These are phyloP conservation scores for Pseudogymnoascus sp. DNA, from an alignment of 2,329 filamentous ascomycete species.

Conservation along the genomic window DNA sequence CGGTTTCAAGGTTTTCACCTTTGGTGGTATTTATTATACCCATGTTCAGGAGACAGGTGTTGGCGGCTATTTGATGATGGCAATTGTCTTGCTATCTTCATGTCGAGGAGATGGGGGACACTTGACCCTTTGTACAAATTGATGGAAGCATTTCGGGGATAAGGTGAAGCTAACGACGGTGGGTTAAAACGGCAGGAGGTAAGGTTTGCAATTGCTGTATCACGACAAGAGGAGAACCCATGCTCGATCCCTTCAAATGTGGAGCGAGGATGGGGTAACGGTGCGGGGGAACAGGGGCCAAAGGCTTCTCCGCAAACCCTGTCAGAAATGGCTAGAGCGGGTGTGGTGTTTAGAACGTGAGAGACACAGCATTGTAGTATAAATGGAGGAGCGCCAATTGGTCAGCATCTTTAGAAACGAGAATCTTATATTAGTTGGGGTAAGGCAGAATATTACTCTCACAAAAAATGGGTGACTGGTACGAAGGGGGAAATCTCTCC, in stretches of 20 bases:
- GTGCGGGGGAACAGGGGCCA: background rate
- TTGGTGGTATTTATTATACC: background rate
- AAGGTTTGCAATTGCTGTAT: background rate
- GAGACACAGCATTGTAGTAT: background rate
- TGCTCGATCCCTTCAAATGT: background rate
- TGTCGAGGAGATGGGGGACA: background rate
- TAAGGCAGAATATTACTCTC: background rate
- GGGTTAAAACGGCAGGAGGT: background rate
- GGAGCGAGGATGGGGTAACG: background rate
- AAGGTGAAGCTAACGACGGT: background rate
- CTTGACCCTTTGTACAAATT: background rate
- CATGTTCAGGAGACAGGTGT: background rate
- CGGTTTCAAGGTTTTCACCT: background rate
- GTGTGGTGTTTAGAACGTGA: background rate
- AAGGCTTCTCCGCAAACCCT: background rate
- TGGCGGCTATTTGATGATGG: background rate
- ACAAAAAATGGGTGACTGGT: background rate
- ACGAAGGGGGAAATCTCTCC: background rate
- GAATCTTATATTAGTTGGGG: background rate
- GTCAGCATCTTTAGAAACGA: background rate
- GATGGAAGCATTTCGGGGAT: background rate
- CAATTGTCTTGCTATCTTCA: background rate
- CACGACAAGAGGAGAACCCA: background rate
- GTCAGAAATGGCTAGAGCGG: background rate
- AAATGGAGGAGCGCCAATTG: background rate